Base-by-base conservation (phyloP, 2,329 filamentous ascomycete species). In the Ceratocystis harringtonii region DNA sequence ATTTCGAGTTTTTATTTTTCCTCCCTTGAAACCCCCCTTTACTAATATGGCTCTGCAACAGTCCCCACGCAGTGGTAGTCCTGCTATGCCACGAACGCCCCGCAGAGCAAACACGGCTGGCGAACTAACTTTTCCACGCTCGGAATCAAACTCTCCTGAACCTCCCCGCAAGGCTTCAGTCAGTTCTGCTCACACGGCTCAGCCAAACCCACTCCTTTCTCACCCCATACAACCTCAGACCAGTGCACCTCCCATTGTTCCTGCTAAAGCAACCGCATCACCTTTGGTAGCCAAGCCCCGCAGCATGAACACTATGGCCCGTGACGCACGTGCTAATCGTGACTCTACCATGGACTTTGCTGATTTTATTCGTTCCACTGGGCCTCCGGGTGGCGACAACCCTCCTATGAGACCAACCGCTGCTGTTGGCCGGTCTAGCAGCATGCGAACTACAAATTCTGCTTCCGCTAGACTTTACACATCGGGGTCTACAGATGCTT, bases 351-450 rank as follows among this genome's bases (percentile, higher is more conserved):
- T 85, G 58, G 92, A 96, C 71, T 90, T 96, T 76, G 89, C 90
- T 25, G 88, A 95, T 67, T 96, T 96, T 73, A 90, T 95, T 71
- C 87, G 90, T 67, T 89, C 88, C 0, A 95, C 90, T 36, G 90
- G 90, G 1, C 88, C 92, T 17, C 72, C 79, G n/a, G 77, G 76
- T 12, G 66, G 64, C 45, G 78, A 78, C 55, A 75, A 73, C 61
- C 71, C 75, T 7, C 70, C 69, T 12, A 19, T 68, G 15, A 65
- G 57, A 45, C 66, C 73, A 41, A 58, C 68, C 41, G 69, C 72
- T 48, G 67, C 71, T 55, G 71, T 73, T 64, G 73, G 69, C 4
- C 71, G 73, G 2, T 76, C 74, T 68, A 72, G 72, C 58, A 77
- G 74, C 68, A 70, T 75, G 30, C 77, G 78, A 55, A 72, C 73